Evolutionary conservation across 208 protist genomes (phyloP), one percentile per base, ranked within the genome.

Genomic region (Acanthamoeba royreba): DNA sequence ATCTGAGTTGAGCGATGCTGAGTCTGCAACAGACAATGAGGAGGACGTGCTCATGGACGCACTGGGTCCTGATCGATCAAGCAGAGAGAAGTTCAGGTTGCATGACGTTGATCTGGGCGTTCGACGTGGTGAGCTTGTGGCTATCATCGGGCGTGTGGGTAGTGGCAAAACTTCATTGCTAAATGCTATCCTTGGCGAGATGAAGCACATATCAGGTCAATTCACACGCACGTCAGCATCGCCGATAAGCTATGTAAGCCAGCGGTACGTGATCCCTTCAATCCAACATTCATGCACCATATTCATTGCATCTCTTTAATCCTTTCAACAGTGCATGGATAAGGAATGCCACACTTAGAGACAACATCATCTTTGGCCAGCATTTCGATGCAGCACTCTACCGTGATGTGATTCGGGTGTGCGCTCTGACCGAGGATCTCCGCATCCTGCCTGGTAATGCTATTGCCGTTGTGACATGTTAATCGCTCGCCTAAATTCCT

Each of bases 281-380:
- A 8, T 13, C 13, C 49, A 9, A 9, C 49, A n/a, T n/a, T n/a
- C n/a, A n/a, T n/a, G n/a, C n/a, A n/a, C n/a, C n/a, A n/a, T n/a
- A n/a, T n/a, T n/a, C n/a, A n/a, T n/a, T n/a, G n/a, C 49, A 19
- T 55, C 49, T 19, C 49, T 19, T 55, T 55, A 19, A 55, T 55
- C 49, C 49, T 55, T 55, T 19, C 13, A 19, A 55, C 19, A 55
- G 97, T 63, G 96, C 98, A 38, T 99, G 97, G 97, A 96, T 99
- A 69, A 95, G 97, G 35, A 97, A 97, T 89, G 97, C 95, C 47
- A 98, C 98, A 35, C 79, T 99, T 17, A 96, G 98, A 22, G 98
- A 98, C 72, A 99, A 99, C 95, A 98, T 99, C 92, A 63, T 97
- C 49, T 97, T 98, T 61, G 97, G 97, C 58, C 89, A 74, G 89